Base-by-base conservation (phyloP, 805 yeast genomes). In the Saccharomyces mikatae region DNA sequence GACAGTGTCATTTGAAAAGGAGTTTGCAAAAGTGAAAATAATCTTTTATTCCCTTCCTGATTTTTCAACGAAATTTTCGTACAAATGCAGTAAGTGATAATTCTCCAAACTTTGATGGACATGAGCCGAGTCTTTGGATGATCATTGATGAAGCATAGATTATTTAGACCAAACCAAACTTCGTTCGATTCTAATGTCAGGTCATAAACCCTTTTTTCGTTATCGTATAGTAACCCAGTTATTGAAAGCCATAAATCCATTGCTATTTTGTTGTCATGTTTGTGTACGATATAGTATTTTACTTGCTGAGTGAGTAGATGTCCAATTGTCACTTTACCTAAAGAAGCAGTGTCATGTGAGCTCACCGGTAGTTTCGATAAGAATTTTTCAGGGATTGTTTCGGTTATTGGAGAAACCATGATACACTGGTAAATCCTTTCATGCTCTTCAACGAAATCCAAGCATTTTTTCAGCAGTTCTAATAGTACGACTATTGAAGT, bases 211-310 rank as follows among this genome's bases (percentile, higher is more conserved):
- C 49, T 54, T 13, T 54, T 48, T 2, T 49, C 29, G 24, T 56
- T 58, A 46, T 60, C 63, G 52, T 57, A 66, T 28, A 68, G 51
- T 30, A 68, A 54, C 1, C 69, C 71, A 3, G 57, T 56, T 49
- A 62, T 49, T 2, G 68, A 62, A 11, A 67, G 31, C 72, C 72
- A 68, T 41, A 66, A 51, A 52, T 67, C 71, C 57, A 61, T 58
- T 4, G 67, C 66, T 2, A 63, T 46, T 51, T 66, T 68, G 24
- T 53, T 57, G 30, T 64, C 67, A 11, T 57, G 52, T 46, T 59
- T 60, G 9, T 32, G 53, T 1, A 54, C 21, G 9, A 65, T 54
- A 22, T 62, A 44, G 24, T 55, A 53, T 27, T 48, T 57, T 2
- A 66, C 54, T 47, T 65, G 59, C 26, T 46, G 41, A 30, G 61